Percentiles rank a stretch among this genome's conserved stretches.
Conservation (phyloP, 345 rosid genomes). For the Pugionium cornutum region DNA sequence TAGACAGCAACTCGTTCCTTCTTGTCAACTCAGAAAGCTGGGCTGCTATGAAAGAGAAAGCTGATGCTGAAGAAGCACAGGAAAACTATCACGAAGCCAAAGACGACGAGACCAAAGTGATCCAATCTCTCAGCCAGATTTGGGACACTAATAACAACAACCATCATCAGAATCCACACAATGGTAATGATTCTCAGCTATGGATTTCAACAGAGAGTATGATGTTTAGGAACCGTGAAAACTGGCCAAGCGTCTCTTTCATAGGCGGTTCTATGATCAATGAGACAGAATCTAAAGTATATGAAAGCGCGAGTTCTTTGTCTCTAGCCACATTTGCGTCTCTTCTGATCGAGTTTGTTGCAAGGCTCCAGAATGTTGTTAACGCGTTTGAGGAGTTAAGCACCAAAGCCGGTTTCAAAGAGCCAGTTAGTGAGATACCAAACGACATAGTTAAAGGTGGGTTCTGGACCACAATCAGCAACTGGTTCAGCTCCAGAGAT, state of each 20-base stretch:
- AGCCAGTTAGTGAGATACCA: conserved; percentile 28
- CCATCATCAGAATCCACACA: conserved; percentile 34
- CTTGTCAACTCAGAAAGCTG: conserved; percentile 77
- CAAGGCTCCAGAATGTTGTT: conserved; percentile 80
- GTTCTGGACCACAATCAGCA: conserved; percentile 45
- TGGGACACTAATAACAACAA: conserved; percentile 38
- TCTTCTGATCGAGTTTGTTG: conserved; percentile 80
- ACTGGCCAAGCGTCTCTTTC: conserved; percentile 69
- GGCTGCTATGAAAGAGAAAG: conserved; percentile 43
- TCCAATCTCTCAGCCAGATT: conserved; percentile 57
- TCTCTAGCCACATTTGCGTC: conserved; percentile 85
- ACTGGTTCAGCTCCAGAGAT: conserved; percentile 41
- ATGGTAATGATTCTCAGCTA: conserved; percentile 29
- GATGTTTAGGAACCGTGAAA: conserved; percentile 37
- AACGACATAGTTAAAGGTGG: conserved; percentile 32
- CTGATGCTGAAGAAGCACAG: conserved; percentile 40
- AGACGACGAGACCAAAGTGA: conserved; percentile 53
- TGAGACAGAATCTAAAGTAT: conserved; percentile 57
- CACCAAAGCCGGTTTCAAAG: conserved; percentile 66
- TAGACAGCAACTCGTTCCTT: conserved; percentile 64
- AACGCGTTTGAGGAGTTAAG: conserved; percentile 66
- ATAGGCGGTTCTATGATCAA: conserved; percentile 35
- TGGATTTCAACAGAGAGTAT: conserved; percentile 48
- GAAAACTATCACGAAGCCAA: conserved; percentile 46
- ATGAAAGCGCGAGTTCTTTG: conserved; percentile 81